Conservation (phyloP, 495 filamentous ascomycete genomes). For the Umbilicaria muhlenbergii region DNA sequence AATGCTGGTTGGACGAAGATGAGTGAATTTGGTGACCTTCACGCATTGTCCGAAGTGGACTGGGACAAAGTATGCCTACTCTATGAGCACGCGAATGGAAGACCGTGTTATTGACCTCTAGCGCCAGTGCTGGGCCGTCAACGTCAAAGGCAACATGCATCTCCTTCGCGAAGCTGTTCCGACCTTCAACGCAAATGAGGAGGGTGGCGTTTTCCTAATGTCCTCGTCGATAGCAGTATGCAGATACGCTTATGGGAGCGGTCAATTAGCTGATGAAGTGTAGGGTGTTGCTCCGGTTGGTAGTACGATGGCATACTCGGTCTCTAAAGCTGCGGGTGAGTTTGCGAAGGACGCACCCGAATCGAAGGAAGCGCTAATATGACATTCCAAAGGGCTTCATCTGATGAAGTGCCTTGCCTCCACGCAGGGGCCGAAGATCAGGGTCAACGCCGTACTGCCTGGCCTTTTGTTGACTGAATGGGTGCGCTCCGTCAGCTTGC, state of each 20-base stretch:
- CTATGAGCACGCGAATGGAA: not conserved
- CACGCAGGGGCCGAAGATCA: slow-evolving; percentile 46
- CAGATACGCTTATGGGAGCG: not conserved
- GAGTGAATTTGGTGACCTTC: slow-evolving; percentile 44
- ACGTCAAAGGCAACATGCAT: slow-evolving; percentile 50
- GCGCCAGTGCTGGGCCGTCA: slow-evolving; percentile 45
- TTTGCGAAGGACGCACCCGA: slow-evolving; percentile 1
- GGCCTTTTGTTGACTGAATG: slow-evolving; percentile 59
- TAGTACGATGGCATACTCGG: slow-evolving; percentile 48
- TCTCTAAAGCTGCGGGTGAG: slow-evolving; percentile 47
- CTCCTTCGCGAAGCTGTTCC: slow-evolving; percentile 47
- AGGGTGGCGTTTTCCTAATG: slow-evolving; percentile 53
- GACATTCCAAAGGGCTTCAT: slow-evolving; percentile 33
- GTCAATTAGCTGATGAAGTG: not conserved
- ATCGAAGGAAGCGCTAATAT: not conserved
- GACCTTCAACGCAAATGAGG: slow-evolving; percentile 50
- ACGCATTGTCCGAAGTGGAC: slow-evolving; percentile 44
- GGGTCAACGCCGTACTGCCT: slow-evolving; percentile 53
- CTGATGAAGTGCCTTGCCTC: slow-evolving; percentile 58
- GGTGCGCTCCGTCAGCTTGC: slow-evolving; percentile 23
- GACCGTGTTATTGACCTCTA: not conserved
- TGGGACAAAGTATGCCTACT: slow-evolving; percentile 46
- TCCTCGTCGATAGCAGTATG: slow-evolving; percentile 47
- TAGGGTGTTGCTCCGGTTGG: slow-evolving; percentile 33
- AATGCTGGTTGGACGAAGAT: slow-evolving; percentile 63